Conservation (phyloP, 345 rosid species). For the Salix caprea region DNA sequence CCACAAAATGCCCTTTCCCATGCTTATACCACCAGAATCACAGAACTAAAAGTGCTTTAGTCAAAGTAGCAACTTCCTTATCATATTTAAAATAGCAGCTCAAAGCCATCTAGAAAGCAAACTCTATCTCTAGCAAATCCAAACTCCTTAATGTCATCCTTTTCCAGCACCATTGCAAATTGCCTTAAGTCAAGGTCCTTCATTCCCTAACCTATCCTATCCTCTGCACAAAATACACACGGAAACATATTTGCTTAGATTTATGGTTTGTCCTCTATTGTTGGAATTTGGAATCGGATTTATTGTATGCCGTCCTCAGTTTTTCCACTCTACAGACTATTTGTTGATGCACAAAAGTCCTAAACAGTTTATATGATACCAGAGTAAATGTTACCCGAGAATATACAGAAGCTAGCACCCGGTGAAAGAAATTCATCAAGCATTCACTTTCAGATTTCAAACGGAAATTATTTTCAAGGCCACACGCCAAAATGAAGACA, state of each 20-base stretch:
- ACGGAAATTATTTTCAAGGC: neutral
- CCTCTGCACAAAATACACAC: neutral
- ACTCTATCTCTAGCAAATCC: neutral
- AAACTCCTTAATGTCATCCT: neutral
- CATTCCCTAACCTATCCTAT: neutral
- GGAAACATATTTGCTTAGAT: neutral
- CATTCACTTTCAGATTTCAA: neutral
- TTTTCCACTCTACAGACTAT: neutral
- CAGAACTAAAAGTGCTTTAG: neutral
- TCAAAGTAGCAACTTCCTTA: neutral
- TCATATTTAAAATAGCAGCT: neutral
- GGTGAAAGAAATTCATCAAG: neutral
- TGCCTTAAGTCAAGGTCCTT: neutral
- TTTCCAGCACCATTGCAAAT: neutral
- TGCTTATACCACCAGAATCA: neutral
- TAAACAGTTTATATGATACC: neutral
- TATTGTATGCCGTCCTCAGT: neutral
- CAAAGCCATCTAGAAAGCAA: slow-evolving; percentile 1
- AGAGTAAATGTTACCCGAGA: neutral
- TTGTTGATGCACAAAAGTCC: neutral
- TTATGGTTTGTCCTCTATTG: neutral
- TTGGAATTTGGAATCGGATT: neutral
- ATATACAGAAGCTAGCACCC: neutral
- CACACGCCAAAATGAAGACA: neutral
- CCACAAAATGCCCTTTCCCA: neutral